Evolutionary conservation across 2,329 filamentous ascomycete species (phyloP).

Genomic region (Aspergillus latus): DNA sequence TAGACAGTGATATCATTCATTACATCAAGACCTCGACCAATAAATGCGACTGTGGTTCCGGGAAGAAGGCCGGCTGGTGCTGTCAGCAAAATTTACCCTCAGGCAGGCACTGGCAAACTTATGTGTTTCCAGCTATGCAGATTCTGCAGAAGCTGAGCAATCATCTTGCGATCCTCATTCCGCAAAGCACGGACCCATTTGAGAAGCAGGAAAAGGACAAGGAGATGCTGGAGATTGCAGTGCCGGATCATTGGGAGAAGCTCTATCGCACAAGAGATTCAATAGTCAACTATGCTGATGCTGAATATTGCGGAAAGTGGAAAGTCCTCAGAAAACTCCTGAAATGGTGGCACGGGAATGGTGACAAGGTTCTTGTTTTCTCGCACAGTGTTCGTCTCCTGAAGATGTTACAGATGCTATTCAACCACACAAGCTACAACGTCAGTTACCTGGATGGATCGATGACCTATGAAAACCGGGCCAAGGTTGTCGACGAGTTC

Average conservation of each 20-base stretch:
- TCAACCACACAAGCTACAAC: constrained; percentile 84
- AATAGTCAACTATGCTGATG: constrained; percentile 77
- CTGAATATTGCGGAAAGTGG: constrained; percentile 96
- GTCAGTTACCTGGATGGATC: constrained; percentile 87
- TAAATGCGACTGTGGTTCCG: constrained; percentile 67
- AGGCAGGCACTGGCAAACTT: constrained; percentile 67
- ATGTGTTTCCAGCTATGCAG: constrained; percentile 82
- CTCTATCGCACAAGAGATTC: constrained; percentile 75
- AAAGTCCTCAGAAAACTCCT: constrained; percentile 83
- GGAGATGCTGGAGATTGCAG: constrained; percentile 68
- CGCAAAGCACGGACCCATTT: constrained; percentile 59
- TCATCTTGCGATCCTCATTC: constrained; percentile 85
- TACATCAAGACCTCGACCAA: constrained; percentile 68
- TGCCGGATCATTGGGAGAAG: constrained; percentile 72
- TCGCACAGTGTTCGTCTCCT: constrained; percentile 86
- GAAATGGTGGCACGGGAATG: constrained; percentile 83
- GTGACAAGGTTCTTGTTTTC: constrained; percentile 94
- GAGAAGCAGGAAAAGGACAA: constrained; percentile 80
- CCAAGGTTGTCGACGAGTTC: constrained; percentile 82
- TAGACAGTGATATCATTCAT: constrained; percentile 69
- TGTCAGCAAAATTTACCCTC: constrained; percentile 63
- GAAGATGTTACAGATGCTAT: constrained; percentile 79
- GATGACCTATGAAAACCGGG: constrained; percentile 78
- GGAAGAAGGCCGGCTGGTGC: constrained; percentile 77
- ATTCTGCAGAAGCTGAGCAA: constrained; percentile 86